Percentiles rank a stretch among this genome's conserved stretches.
Evolutionary conservation across 2,329 filamentous ascomycete species (phyloP).

Genomic region (Scopulariopsis brevicaulis): DNA sequence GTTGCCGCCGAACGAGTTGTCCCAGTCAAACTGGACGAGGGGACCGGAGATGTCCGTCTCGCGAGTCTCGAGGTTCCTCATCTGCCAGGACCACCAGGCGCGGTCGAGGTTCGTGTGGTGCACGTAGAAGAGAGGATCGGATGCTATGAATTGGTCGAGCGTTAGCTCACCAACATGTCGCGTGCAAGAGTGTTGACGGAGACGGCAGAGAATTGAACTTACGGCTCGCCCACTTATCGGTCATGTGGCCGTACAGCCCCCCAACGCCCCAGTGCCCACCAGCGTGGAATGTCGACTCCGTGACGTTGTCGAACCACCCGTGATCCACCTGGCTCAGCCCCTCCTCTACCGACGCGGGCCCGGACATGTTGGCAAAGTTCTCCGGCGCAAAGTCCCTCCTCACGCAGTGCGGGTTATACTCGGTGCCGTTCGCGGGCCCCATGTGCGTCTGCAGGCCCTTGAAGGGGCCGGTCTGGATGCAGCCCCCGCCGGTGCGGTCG

Average conservation of each 20-base stretch:
- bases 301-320: not conserved
- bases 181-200: not conserved
- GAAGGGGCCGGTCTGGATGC: slow-evolving; percentile 37
- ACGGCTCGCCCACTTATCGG: slow-evolving; percentile 6
- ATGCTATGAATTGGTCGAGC: slow-evolving; percentile 6
- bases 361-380: slow-evolving; percentile 10
- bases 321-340: not conserved
- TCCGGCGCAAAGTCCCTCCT: slow-evolving; percentile 19
- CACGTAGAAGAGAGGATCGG: slow-evolving; percentile 16
- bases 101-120: slow-evolving; percentile 16
- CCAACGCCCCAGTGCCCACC: slow-evolving; percentile 5
- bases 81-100: slow-evolving; percentile 9
- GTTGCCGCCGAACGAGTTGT: not conserved
- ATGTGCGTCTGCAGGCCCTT: slow-evolving; percentile 22
- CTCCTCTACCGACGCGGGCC: not conserved
- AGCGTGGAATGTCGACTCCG: slow-evolving; percentile 3
- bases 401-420: slow-evolving; percentile 30
- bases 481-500: slow-evolving; percentile 29
- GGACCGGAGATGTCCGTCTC: not conserved
- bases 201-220: not conserved
- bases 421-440: slow-evolving; percentile 21
- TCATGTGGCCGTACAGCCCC: slow-evolving; percentile 6
- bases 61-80: not conserved
- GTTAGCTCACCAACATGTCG: not conserved
- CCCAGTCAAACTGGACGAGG: not conserved